Evolutionary conservation across 805 yeast species (phyloP), one percentile per base, ranked within the genome.

Genomic region (Ogataea nitratoaversa): DNA sequence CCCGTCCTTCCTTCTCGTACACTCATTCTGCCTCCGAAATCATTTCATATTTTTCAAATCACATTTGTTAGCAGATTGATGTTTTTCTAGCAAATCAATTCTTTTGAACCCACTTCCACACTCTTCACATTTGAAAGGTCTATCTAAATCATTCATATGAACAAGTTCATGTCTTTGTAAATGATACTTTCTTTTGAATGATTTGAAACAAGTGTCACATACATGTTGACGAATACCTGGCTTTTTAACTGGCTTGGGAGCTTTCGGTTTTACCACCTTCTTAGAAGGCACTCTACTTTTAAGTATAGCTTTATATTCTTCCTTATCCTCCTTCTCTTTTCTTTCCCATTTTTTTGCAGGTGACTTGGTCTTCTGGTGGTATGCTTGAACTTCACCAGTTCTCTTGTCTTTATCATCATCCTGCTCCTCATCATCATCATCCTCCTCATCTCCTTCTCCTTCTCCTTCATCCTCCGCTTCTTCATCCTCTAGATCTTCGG

Each of bases 131-230:
- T 31, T 35, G 36, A 41, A 49, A 12, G 52, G 54, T 34, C 46
- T 46, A 30, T 43, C 43, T 14, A 39, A 34, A 16, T 42, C 38
- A 36, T 48, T 49, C 16, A 40, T 37, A 34, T 52, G 56, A 8
- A 45, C 47, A 12, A 48, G 38, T 9, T 37, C 34, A 20, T 52
- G 56, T 30, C 56, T 41, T 37, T 47, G 48, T 32, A 52, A 36
- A 34, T 49, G 54, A 32, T 52, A 52, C 30, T 48, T 48, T 32
- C 56, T 38, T 19, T 46, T 46, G 39, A 52, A 52, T 30, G 40
- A 34, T 25, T 48, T 46, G 18, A 20, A 25, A 27, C 56, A 52
- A n/a, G 34, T 38, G 8, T 19, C 29, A 33, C 56, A 52, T 16
- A 40, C 39, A 27, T 42, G 49, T 27, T 34, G 24, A 16, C 14